Evolutionary conservation across 768 basidiomycete genomes (phyloP), one percentile per base, ranked within the genome.

Genomic region (Termitomyces titanicus): DNA sequence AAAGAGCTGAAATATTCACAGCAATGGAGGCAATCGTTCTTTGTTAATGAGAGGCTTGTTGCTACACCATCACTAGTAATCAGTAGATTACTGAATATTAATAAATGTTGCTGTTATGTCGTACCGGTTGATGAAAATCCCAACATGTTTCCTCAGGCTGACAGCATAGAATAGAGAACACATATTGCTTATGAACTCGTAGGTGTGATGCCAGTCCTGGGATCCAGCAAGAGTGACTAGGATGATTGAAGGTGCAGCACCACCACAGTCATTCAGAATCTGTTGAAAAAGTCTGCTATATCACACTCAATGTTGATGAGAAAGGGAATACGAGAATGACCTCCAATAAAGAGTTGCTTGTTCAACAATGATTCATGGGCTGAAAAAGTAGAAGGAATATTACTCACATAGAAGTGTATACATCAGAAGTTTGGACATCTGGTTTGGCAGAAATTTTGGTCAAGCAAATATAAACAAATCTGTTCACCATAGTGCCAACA

Each of bases 71-170:
- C 29, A 29, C 29, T 29, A 9, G 29, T 24, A 39, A 13, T 5
- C 12, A 39, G 5, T 18, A 39, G 5, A 39, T 43, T 13, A 43
- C 7, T 18, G 42, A n/a, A n/a, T 13, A 12, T 13, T 6, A 46
- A 46, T 29, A 46, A 18, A 31, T 3, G 17, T 5, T 27, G n/a
- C n/a, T 13, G 15, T 27, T 11, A 39, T 7, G 45, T 5, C 45
- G 24, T 31, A 38, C 47, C n/a, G 9, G 34, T 35, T 24, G n/a
- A 53, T 53, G 22, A 45, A 53, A 37, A 53, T 53, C 8, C 52
- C 52, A 6, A 53, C 33, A 9, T 43, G 29, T n/a, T 53, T 53
- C 2, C 52, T 43, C 1, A 46, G n/a, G 3, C 17, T 10, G 12
- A 53, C 52, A 3, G 44, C 43, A 33, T 33, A 53, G 43, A 53